These are phyloP conservation scores for Oldenlandia corymbosa DNA, from an alignment of 257 asterid species.

Conservation along the genomic window DNA sequence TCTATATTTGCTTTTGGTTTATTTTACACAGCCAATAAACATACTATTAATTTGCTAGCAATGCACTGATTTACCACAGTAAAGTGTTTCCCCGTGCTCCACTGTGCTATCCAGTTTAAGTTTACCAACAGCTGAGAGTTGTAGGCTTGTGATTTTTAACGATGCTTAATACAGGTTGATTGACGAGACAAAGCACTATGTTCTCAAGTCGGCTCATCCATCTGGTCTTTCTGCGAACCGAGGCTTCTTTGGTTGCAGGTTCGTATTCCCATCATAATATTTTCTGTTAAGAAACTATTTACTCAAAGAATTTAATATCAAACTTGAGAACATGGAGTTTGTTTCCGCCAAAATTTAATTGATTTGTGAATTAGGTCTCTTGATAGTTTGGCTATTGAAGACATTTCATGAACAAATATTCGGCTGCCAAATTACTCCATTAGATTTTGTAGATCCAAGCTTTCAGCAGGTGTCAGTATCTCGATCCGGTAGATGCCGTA, in stretches of 20 bases:
- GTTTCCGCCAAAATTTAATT: background rate
- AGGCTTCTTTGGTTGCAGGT: slow-evolving; percentile 99
- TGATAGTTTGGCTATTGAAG: background rate
- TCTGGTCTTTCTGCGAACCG: slow-evolving; percentile 93
- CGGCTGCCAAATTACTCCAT: no score
- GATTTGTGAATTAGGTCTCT: background rate
- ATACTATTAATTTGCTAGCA: no score
- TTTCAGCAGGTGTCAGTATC: background rate
- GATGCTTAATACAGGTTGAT: slow-evolving; percentile 54
- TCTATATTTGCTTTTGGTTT: background rate
- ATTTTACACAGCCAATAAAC: background rate
- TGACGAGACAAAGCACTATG: slow-evolving; percentile 69
- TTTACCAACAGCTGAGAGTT: background rate
- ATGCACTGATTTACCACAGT: no score
- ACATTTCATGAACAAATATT: no score
- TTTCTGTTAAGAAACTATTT: background rate
- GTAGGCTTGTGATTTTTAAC: background rate
- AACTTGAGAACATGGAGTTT: background rate
- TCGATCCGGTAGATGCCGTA: background rate
- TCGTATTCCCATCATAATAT: slow-evolving; percentile 9
- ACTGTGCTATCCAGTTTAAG: background rate
- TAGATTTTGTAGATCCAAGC: background rate
- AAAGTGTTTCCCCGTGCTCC: no score
- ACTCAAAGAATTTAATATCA: background rate
- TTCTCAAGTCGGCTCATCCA: slow-evolving; percentile 95